A percentile compares a stretch with the other conserved stretches of the same genome.
phyloP scores from a whole-genome alignment of 169 alveolate genomes.

The Cryptosporidium baileyi region DNA sequence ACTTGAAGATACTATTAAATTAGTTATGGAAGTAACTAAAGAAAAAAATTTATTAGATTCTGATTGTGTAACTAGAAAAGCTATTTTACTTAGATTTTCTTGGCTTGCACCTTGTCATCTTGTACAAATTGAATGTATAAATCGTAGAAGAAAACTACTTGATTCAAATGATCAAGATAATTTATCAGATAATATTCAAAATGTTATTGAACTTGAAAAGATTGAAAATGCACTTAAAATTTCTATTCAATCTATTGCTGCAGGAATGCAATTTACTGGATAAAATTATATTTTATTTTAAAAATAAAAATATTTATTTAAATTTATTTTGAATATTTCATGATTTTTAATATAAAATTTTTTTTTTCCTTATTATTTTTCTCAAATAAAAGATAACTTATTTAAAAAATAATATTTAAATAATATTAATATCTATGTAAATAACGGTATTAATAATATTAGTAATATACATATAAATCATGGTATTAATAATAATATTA shows the following conservation, averaged over 20 bases:
- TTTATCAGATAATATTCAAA: neutral
- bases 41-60: constrained; percentile 55
- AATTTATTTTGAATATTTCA: too few relatives aligned
- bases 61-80: constrained; percentile 66
- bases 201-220: constrained; percentile 4
- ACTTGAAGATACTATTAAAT: constrained; percentile 48
- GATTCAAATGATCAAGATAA: neutral
- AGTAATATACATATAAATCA: neutral
- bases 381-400: too few relatives aligned
- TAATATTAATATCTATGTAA: neutral
- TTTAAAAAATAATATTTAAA: too few relatives aligned
- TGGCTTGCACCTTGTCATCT: constrained; percentile 69
- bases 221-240: constrained; percentile 68
- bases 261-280: constrained; percentile 63
- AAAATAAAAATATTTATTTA: too few relatives aligned
- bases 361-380: too few relatives aligned
- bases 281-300: neutral
- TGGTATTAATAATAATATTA: neutral
- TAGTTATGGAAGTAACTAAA: constrained; percentile 56
- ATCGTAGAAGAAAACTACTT: constrained; percentile 54
- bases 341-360: too few relatives aligned
- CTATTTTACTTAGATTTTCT: constrained; percentile 53
- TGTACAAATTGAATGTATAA: constrained; percentile 64
- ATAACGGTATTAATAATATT: neutral
- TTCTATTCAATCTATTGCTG: constrained; percentile 61